phyloP scores from a whole-genome alignment of 768 basidiomycete species.

The Leccinum ochraceum region DNA sequence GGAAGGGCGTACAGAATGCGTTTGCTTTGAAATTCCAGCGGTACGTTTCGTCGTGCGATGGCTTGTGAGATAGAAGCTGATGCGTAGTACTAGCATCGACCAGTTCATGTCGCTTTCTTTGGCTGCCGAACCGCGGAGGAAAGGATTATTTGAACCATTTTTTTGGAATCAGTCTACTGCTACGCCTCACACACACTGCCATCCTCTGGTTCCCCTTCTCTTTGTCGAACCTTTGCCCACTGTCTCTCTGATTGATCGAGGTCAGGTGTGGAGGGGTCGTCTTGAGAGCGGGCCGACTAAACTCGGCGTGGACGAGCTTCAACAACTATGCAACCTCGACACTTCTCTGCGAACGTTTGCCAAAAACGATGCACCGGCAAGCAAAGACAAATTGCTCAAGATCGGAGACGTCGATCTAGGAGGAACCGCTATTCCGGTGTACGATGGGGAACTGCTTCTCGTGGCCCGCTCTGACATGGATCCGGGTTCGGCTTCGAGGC shows the following conservation, averaged over 20 bases:
- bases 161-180: constrained; percentile 60
- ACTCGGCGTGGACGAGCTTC: constrained; percentile 55
- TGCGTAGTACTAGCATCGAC: constrained; percentile 49
- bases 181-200: constrained; percentile 39
- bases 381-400: constrained; percentile 30
- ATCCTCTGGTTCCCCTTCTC: constrained; percentile 62
- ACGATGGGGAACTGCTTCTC: constrained; percentile 72
- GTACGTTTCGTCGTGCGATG: constrained; percentile 39
- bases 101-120: constrained; percentile 80
- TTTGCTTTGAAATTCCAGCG: constrained; percentile 60
- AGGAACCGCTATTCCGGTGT: constrained; percentile 71
- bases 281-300: constrained; percentile 59
- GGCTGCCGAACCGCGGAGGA: constrained; percentile 72
- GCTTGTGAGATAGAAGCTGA: not conserved
- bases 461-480: constrained; percentile 59
- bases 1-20: constrained; percentile 39
- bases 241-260: constrained; percentile 66
- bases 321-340: constrained; percentile 56
- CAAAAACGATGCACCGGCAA: constrained; percentile 16
- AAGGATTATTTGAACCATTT: constrained; percentile 73
- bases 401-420: constrained; percentile 51
- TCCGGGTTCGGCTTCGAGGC: constrained; percentile 47
- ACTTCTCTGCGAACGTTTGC: constrained; percentile 38
- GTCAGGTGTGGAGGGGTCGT: constrained; percentile 62
- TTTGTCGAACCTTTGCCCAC: constrained; percentile 77